Base-by-base conservation (phyloP, 73 alveolate genomes). In the Blepharisma japonicum region DNA sequence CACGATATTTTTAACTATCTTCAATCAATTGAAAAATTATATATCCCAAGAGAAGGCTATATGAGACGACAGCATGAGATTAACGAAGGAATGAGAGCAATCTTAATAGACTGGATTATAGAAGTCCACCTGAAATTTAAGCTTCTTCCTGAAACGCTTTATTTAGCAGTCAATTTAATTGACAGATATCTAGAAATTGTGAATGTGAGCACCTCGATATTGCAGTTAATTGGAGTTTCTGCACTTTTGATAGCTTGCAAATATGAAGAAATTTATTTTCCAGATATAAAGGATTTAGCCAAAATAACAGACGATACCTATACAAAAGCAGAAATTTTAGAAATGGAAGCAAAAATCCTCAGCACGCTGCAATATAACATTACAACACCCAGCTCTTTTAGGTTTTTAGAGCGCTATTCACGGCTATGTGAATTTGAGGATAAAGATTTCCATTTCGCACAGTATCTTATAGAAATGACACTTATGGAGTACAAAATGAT, bases 241-340 rank as follows among this genome's bases (percentile, higher is more conserved):
- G 94, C 97, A 5, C 82, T 94, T 89, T 87, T 94, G 86, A 94
- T 94, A 23, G 90, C 96, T 25, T 90, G 97, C 80, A 94, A 94
- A 66, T 94, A 91, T 81, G 98, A 94, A 77, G 98, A 94, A 78
- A 91, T 94, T 71, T 89, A 94, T 81, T 90, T 94, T 39, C 98
- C 98, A 25, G 90, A 88, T 56, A 91, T 91, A 14, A 92, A 87
- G 70, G 98, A 94, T 81, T 94, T 94, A 80, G 94, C 91, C 46
- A 91, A 89, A 82, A 89, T 94, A 38, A 94, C 98, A 7, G 97
- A 94, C 77, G 90, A 93, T 23, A 96, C 97, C 7, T 93, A 93
- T 81, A 84, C 90, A 6, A 87, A 87, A 66, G 95, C 86, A 18
- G 97, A 91, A 77, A 92, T 94, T n/a, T 77, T 94, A 21, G 72